Evolutionary conservation across 768 basidiomycete genomes (phyloP).

Genomic region (Kwoniella shandongensis): DNA sequence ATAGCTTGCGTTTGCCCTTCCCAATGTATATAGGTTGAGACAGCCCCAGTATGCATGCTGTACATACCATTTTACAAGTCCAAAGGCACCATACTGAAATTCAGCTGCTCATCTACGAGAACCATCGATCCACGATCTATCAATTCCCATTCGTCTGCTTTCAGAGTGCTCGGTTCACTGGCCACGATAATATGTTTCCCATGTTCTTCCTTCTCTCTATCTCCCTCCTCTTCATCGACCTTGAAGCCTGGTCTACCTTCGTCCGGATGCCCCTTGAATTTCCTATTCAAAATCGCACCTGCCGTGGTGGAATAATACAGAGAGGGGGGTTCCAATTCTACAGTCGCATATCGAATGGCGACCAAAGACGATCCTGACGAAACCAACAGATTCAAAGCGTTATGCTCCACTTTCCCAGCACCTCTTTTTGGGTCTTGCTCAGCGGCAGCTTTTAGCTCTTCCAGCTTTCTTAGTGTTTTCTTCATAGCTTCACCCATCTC

Average conservation of each 20-base stretch:
- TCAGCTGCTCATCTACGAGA: constrained; percentile 46
- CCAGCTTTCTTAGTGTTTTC: constrained; percentile 29
- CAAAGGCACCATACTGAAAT: constrained; percentile 7
- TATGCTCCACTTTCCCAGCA: constrained; percentile 32
- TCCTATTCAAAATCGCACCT: constrained; percentile 51
- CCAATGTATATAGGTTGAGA: too few species aligned
- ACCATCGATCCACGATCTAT: constrained; percentile 48
- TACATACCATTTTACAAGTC: too few species aligned
- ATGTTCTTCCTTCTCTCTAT: constrained; percentile 43
- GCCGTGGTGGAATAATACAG: constrained; percentile 53
- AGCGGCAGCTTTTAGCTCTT: constrained; percentile 34
- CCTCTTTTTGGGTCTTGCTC: constrained; percentile 14
- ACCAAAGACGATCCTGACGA: constrained; percentile 53
- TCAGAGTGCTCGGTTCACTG: constrained; percentile 53
- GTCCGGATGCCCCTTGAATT: constrained; percentile 54
- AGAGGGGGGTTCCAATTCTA: constrained; percentile 50
- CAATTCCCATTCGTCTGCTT: constrained; percentile 49
- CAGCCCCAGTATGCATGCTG: too few species aligned
- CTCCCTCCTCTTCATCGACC: constrained; percentile 2
- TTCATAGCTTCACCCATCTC: constrained; percentile 44
- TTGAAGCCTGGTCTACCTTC: constrained; percentile 31
- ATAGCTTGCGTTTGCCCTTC: too few species aligned
- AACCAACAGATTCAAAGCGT: constrained; percentile 49
- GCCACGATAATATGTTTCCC: constrained; percentile 53
- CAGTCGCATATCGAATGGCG: constrained; percentile 51